These are phyloP conservation scores for Aegle marmelos DNA, from an alignment of 345 rosid genomes.

Conservation along the genomic window DNA sequence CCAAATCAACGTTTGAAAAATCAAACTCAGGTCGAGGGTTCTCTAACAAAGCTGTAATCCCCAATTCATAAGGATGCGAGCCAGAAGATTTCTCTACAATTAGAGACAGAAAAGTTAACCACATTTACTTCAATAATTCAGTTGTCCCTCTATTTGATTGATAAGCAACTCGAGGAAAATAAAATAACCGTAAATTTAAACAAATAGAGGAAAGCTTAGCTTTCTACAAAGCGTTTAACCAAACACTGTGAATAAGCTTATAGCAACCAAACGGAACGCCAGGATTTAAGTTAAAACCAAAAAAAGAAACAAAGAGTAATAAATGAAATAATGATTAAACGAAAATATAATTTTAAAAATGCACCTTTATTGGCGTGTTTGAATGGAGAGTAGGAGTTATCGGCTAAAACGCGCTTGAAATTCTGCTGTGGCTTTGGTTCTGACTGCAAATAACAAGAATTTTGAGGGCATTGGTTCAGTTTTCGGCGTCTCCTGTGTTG, in stretches of 20 bases:
- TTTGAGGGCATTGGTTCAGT: slow-evolving; percentile 21
- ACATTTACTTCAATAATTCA: background rate
- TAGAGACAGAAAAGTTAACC: slow-evolving; percentile 14
- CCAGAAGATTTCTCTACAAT: slow-evolving; percentile 42
- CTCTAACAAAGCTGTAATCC: slow-evolving; percentile 54
- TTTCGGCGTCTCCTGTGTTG: slow-evolving; percentile 44
- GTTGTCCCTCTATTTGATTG: background rate
- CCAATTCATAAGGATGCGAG: slow-evolving; percentile 63
- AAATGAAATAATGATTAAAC: background rate
- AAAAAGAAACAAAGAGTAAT: background rate
- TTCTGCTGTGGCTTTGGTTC: slow-evolving; percentile 60
- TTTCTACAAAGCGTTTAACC: background rate
- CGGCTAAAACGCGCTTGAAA: slow-evolving; percentile 79
- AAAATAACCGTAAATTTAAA: background rate
- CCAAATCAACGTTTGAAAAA: slow-evolving; percentile 23
- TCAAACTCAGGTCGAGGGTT: slow-evolving; percentile 39
- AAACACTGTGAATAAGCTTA: too few species aligned
- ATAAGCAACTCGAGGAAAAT: background rate
- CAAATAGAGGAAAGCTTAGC: background rate
- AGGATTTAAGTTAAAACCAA: background rate
- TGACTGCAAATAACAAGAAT: slow-evolving; percentile 67
- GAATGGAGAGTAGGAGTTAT: slow-evolving; percentile 78
- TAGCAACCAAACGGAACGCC: background rate
- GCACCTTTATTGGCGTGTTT: slow-evolving; percentile 56
- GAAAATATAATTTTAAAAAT: background rate